Evolutionary conservation across 2,329 filamentous ascomycete genomes (phyloP).

Genomic region (Apiospora arundinis): DNA sequence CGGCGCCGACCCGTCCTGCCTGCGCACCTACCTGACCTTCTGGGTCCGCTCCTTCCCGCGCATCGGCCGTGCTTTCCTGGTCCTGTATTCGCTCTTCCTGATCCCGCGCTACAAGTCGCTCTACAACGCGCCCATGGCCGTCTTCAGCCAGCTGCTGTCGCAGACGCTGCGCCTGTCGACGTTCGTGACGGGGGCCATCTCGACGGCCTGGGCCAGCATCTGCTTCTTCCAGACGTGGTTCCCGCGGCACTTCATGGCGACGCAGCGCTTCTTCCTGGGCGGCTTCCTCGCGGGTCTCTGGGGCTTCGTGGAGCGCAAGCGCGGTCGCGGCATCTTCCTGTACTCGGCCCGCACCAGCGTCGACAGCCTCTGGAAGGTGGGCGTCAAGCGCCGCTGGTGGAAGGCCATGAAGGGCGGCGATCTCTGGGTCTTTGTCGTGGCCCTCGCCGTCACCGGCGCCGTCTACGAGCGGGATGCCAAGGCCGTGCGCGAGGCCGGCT

Average conservation of each 20-base stretch:
- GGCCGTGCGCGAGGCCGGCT: conserved; percentile 69
- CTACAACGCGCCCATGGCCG: conserved; percentile 71
- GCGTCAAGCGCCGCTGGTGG: conserved; percentile 91
- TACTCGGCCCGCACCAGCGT: conserved; percentile 81
- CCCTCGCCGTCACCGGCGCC: conserved; percentile 77
- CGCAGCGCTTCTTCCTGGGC: conserved; percentile 87
- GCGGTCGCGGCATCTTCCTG: conserved; percentile 72
- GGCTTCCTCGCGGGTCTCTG: conserved; percentile 87
- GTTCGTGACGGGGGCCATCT: conserved; percentile 83
- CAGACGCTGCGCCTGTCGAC: conserved; percentile 76
- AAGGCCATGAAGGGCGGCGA: conserved; percentile 82
- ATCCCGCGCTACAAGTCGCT: conserved; percentile 72
- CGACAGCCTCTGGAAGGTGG: conserved; percentile 89
- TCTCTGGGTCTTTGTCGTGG: conserved; percentile 80
- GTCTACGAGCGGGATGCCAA: conserved; percentile 76
- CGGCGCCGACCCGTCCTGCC: conserved; percentile 85
- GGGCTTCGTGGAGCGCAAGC: conserved; percentile 74
- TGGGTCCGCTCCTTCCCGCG: conserved; percentile 84
- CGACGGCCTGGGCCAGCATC: conserved; percentile 85
- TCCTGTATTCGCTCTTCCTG: conserved; percentile 75
- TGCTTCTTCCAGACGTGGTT: conserved; percentile 87
- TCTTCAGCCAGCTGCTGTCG: conserved; percentile 70
- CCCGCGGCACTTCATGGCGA: conserved; percentile 76
- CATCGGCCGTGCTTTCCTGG: conserved; percentile 77
- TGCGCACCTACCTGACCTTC: conserved; percentile 85